Evolutionary conservation across 1,284 basidiomycete species (phyloP).

Genomic region (Rhodofomes roseus): DNA sequence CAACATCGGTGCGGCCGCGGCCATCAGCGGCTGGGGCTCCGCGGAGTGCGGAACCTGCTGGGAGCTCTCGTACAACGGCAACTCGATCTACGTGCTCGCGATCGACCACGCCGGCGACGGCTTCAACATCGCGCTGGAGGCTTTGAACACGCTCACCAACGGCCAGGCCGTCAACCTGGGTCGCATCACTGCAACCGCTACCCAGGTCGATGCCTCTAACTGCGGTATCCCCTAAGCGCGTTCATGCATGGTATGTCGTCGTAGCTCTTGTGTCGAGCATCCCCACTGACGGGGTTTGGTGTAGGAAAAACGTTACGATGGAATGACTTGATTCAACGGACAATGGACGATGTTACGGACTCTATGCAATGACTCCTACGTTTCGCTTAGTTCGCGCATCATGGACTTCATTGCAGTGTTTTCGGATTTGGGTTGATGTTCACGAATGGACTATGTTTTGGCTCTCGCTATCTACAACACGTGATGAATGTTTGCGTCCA

Average conservation of each 20-base stretch:
- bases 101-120: slow-evolving; percentile 37
- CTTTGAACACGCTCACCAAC: slow-evolving; percentile 28
- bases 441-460: slow-evolving; percentile 3
- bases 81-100: slow-evolving; percentile 36
- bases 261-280: background rate
- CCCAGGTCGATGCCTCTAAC: slow-evolving; percentile 19
- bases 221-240: slow-evolving; percentile 21
- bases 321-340: background rate
- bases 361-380: background rate
- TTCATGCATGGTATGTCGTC: background rate
- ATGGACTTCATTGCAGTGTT: background rate
- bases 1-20: slow-evolving; percentile 44
- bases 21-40: slow-evolving; percentile 39
- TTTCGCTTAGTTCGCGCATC: background rate
- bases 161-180: slow-evolving; percentile 22
- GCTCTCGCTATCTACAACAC: no score
- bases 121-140: slow-evolving; percentile 35
- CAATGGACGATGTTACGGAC: background rate
- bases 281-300: background rate
- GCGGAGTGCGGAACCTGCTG: slow-evolving; percentile 44
- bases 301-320: background rate
- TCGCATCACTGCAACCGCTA: slow-evolving; percentile 21
- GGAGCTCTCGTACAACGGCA: slow-evolving; percentile 36
- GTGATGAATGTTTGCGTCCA: background rate
- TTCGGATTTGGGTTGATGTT: background rate